A percentile compares a stretch with the other conserved stretches of the same genome.
phyloP scores from a whole-genome alignment of 1,139 yeast genomes.

The Spathaspora sp. region DNA sequence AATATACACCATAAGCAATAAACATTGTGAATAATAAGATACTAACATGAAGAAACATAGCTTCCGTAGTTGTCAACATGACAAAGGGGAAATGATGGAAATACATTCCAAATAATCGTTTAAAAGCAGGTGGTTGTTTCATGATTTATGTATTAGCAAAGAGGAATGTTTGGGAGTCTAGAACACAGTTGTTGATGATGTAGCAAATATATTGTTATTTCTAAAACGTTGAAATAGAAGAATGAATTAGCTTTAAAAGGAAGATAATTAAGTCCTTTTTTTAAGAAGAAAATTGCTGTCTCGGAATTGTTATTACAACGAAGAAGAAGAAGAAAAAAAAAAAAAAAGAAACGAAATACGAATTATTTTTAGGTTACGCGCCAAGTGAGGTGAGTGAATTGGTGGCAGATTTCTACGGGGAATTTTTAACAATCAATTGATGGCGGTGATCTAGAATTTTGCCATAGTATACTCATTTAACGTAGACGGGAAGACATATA shows the following conservation, averaged over 20 bases:
- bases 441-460: background rate
- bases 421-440: background rate
- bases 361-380: background rate
- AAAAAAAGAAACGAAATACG: background rate
- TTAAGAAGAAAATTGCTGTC: background rate
- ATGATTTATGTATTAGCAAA: background rate
- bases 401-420: background rate
- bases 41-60: slow-evolving; percentile 30
- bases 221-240: background rate
- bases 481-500: no score
- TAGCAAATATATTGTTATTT: background rate
- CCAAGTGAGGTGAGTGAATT: no score
- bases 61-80: slow-evolving; percentile 40
- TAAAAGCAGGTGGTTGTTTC: slow-evolving; percentile 9
- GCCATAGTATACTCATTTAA: no score
- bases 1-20: slow-evolving; percentile 38
- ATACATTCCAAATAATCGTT: slow-evolving; percentile 27
- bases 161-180: no score
- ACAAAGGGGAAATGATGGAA: slow-evolving; percentile 39
- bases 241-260: no score
- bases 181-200: background rate
- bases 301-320: background rate
- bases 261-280: no score
- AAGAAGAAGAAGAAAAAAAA: background rate
- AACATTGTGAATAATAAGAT: slow-evolving; percentile 31